Evolutionary conservation across 768 basidiomycete genomes (phyloP), one percentile per base, ranked within the genome.

Genomic region (Chlorophyllum brunneum): DNA sequence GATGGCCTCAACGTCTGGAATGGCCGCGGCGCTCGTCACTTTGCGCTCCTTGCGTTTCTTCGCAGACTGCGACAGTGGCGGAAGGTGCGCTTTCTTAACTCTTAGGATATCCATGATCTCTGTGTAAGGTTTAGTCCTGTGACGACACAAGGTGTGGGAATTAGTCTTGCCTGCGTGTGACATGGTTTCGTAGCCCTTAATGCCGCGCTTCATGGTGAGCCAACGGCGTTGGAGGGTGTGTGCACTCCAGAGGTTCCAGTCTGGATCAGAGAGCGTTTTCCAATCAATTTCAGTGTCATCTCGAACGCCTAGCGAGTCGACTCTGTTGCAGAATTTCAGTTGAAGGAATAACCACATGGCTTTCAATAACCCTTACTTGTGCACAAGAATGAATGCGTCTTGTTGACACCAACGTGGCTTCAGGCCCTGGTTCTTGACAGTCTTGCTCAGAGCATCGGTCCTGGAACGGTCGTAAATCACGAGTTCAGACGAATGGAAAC

Each of bases 211-310:
- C 82, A 92, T 81, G 1, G 85, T 85, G 41, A 83, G 63, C 89
- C 89, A 92, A 43, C 88, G 83, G 33, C 88, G 78, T 58, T 91
- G 89, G 30, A 92, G 70, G 11, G 78, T 74, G 61, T 92, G 90
- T 0, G 87, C 81, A 64, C 89, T 92, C 87, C 87, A 92, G 7
- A 89, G 63, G 59, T 92, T 89, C 89, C 89, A 92, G 53, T 84
- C 74, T 13, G 79, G 62, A 63, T 93, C 90, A 1, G 80, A 70
- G 9, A 92, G 71, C 15, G 76, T 75, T 61, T 88, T 89, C 91
- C 90, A 93, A 59, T 89, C 85, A 40, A 93, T 86, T 61, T 92
- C 91, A 24, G 81, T 85, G 59, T 93, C 90, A 60, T 92, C 84
- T 38, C 77, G 75, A 47, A 92, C 86, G 53, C 83, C 77, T 41